These are phyloP conservation scores for Glycyrrhiza uralensis DNA, from an alignment of 306 rosid species.

Conservation along the genomic window DNA sequence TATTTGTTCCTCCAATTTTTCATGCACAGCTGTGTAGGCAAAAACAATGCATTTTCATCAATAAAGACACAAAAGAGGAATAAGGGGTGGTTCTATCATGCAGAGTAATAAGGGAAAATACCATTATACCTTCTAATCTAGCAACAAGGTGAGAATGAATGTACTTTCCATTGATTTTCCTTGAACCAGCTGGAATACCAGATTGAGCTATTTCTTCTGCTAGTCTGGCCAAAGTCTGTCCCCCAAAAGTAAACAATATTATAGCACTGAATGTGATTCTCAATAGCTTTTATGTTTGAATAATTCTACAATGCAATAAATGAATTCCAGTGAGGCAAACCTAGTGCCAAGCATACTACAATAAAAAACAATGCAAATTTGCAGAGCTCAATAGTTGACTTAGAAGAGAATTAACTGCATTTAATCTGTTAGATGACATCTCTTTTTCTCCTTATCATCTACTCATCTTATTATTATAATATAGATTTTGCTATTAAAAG, in stretches of 20 bases:
- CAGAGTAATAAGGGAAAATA: neutral
- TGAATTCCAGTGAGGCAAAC: neutral
- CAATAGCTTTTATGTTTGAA: conserved; percentile 1
- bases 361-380: neutral
- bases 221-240: conserved; percentile 67
- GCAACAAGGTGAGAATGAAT: conserved; percentile 85
- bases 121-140: conserved; percentile 64
- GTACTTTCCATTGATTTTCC: conserved; percentile 93
- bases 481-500: neutral
- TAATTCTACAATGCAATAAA: neutral
- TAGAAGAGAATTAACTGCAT: neutral
- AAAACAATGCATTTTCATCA: conserved; percentile 22
- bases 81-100: neutral
- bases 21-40: conserved; percentile 50
- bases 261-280: conserved; percentile 10
- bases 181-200: conserved; percentile 65
- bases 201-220: conserved; percentile 80
- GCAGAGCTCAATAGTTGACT: neutral
- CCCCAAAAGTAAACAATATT: conserved; percentile 21
- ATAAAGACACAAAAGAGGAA: conserved; percentile 17
- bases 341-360: neutral
- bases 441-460: neutral
- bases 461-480: neutral
- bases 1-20: conserved; percentile 59
- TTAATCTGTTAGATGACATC: conserved; percentile 3